These are phyloP conservation scores for Mycena olivaceomarginata DNA, from an alignment of 768 basidiomycete species.

Conservation along the genomic window DNA sequence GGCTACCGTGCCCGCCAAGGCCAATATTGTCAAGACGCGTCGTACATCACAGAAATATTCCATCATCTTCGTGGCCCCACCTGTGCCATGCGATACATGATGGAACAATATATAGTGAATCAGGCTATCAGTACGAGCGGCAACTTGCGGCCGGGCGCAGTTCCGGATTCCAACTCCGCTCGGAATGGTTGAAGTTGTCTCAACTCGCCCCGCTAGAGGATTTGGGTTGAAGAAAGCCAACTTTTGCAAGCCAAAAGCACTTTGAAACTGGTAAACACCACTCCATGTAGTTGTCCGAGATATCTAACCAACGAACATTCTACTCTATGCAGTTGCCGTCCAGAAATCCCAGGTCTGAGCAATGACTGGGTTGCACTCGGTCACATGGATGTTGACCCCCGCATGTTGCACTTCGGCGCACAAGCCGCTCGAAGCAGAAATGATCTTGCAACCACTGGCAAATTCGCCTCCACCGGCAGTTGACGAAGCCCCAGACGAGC, in stretches of 20 bases:
- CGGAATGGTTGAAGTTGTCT: not conserved
- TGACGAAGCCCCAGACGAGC: constrained; percentile 17
- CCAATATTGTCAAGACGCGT: no score
- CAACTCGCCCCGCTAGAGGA: not conserved
- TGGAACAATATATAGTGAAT: no score
- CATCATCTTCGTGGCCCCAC: no score
- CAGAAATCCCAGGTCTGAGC: constrained; percentile 31
- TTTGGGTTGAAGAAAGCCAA: not conserved
- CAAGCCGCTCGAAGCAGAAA: constrained; percentile 1
- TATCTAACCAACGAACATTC: not conserved
- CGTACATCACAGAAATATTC: no score
- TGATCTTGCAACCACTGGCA: constrained; percentile 27
- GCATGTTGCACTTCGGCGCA: constrained; percentile 5
- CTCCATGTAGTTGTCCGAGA: not conserved
- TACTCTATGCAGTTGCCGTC: constrained; percentile 24
- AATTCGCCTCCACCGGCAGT: constrained; percentile 31
- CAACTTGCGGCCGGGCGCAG: not conserved
- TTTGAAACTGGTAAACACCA: not conserved
- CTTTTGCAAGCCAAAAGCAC: not conserved
- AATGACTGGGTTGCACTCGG: not conserved
- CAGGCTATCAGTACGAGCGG: no score
- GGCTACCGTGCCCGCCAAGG: no score
- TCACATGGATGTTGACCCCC: not conserved
- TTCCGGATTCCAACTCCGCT: not conserved
- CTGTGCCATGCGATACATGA: no score